Evolutionary conservation across 2,329 filamentous ascomycete species (phyloP), one percentile per base, ranked within the genome.

Genomic region (Sarocladiaceae sp.): DNA sequence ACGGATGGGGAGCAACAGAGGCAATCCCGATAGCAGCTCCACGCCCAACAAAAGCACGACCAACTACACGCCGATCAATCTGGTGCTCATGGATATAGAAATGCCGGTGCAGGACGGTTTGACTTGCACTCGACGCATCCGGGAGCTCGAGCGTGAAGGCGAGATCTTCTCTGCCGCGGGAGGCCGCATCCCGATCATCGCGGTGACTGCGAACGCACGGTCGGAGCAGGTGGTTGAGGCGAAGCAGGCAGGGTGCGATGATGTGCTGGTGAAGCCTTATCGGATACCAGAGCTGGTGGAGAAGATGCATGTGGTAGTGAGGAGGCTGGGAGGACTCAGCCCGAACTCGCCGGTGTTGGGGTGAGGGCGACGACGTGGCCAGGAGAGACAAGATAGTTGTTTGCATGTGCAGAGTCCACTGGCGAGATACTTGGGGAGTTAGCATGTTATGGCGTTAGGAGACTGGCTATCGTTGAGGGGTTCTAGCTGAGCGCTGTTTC

Each of bases 41-140:
- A 40, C 48, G 7, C 44, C 44, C 3, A 45, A 44, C 7, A 50
- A 44, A 15, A 45, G 44, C 42, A 48, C 23, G 31, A 44, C 12
- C 26, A 26, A 45, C 24, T 32, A 53, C 5, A 51, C 70, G 20
- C 63, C 68, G 1, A 62, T 83, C 19, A 76, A 76, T 41, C 67
- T 86, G 4, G 76, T 88, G 15, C 67, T 88, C 16, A 88, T 88
- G 83, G 84, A 88, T 53, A 79, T 85, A 52, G 82, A 87, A 56
- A 87, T 88, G 83, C 83, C 83, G 2, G 64, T 86, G 13, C 83
- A 84, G 69, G 82, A 87, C 52, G 84, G 84, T 0, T 64, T 84
- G 46, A 78, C 79, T 2, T 84, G 82, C 55, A 82, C 81, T 11
- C 69, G 71, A 24, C 70, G 72, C 33, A 85, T 88, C 45, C 72